Conservation (phyloP, 768 basidiomycete species). For the Russula emetica region DNA sequence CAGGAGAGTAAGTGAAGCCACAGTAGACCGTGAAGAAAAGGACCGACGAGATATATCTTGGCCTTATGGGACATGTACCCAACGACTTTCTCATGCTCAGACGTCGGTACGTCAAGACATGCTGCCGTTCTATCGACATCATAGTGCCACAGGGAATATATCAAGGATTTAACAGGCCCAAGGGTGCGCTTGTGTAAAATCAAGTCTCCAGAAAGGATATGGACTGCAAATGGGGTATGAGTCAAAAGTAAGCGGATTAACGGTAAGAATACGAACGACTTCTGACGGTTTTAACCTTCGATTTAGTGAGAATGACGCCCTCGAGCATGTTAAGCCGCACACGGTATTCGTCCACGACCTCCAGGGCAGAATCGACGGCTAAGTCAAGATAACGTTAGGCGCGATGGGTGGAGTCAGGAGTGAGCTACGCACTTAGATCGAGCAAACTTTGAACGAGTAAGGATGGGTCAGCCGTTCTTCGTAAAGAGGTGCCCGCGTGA, state of each 20-base stretch:
- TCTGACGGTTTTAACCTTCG: conserved; percentile 57
- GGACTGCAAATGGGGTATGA: conserved; percentile 42
- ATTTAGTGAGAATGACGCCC: conserved; percentile 52
- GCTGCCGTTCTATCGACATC: conserved; percentile 65
- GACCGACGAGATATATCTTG: conserved; percentile 56
- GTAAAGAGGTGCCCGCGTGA: conserved; percentile 51
- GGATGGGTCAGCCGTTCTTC: conserved; percentile 61
- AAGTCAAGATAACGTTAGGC: not conserved
- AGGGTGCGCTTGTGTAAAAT: conserved; percentile 70
- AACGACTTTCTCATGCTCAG: conserved; percentile 37
- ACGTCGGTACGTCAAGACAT: conserved; percentile 40
- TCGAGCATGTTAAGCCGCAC: conserved; percentile 59
- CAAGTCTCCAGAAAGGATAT: conserved; percentile 71
- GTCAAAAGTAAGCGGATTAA: not conserved
- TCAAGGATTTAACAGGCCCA: conserved; percentile 63
- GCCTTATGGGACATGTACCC: conserved; percentile 67
- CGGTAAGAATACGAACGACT: conserved; percentile 40
- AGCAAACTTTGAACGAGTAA: conserved; percentile 65
- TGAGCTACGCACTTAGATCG: conserved; percentile 42
- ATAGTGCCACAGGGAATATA: conserved; percentile 65
- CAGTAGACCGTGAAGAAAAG: conserved; percentile 2
- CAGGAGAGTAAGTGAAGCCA: not conserved
- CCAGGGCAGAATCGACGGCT: conserved; percentile 67
- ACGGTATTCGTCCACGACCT: conserved; percentile 67
- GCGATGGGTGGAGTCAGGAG: not conserved